Evolutionary conservation across 129 eudicot species (phyloP), one percentile per base, ranked within the genome.

Genomic region (Ambrosia trifida): DNA sequence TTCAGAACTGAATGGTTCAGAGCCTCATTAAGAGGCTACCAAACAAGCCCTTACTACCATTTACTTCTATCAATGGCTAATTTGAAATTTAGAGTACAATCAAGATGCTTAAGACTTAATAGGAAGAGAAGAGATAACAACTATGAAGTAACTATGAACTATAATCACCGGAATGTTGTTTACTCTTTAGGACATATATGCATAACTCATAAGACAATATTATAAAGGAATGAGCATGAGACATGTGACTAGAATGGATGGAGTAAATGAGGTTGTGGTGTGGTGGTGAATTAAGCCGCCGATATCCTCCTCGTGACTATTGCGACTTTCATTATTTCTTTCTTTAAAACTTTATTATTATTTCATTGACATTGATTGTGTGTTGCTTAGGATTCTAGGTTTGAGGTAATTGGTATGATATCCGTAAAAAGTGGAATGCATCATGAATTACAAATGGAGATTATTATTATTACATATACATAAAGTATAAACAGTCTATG

Each of bases 151-250:
- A n/a, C n/a, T n/a, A 24, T 24, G 28, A 24, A 24, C 1, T 24
- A 24, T 24, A 24, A 24, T 1, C 28, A 24, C 28, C 28, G 28
- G 28, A 24, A 24, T 24, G 28, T 24, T 24, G 1, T 24, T 24
- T 24, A 24, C 28, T 24, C 28, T 24, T 24, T 24, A 24, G 28
- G 36, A 24, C 24, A n/a, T 16, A 57, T 28, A 57, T 57, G 3
- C 63, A 57, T 24, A n/a, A 36, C 43, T 36, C 63, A 57, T 28
- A 57, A 57, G n/a, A 12, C 41, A 36, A 0, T 4, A 7, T 18
- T 53, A 30, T 58, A 66, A 75, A n/a, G 69, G 4, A 68, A 69
- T 50, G 64, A 2, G 76, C 81, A 77, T 20, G 81, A 69, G 56
- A 68, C 76, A 50, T 69, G 76, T 69, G 76, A 77, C 35, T 49